Evolutionary conservation across 75 land plant genomes (phyloP).

Genomic region (Adiantum capillusveneris): DNA sequence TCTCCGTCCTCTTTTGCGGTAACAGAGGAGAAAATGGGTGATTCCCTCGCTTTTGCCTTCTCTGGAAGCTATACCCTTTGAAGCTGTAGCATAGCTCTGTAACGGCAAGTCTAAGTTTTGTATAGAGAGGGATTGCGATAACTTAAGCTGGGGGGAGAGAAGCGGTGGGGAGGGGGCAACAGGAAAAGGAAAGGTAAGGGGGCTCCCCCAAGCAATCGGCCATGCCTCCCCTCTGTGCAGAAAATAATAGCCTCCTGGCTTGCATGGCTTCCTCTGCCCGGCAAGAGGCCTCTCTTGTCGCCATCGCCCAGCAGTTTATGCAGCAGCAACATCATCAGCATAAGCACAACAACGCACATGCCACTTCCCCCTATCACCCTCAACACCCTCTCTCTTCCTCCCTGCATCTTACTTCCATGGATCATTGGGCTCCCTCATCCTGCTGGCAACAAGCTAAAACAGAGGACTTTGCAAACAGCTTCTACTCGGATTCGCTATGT

Average conservation of each 20-base stretch:
- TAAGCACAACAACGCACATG: conserved; percentile 3
- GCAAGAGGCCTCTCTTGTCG: conserved; percentile 32
- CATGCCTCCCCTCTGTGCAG: conserved; percentile 1
- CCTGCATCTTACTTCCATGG: conserved; percentile 27
- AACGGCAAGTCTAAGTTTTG: no score
- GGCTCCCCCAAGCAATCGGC: not conserved
- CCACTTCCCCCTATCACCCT: conserved; percentile 25
- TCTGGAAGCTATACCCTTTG: no score
- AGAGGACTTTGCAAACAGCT: conserved; percentile 2
- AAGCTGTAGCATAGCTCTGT: no score
- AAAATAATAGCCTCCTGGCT: not conserved
- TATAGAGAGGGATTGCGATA: no score
- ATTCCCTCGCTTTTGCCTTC: no score
- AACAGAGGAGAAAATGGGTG: no score
- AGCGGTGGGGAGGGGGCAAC: no score
- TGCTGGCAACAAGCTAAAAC: conserved; percentile 11
- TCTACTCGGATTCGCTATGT: conserved; percentile 9
- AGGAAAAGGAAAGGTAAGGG: no score
- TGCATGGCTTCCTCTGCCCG: not conserved
- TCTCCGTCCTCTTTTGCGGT: no score
- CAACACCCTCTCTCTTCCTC: no score
- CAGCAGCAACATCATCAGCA: conserved; percentile 47
- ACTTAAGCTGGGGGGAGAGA: no score
- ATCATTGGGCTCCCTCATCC: conserved; percentile 12
- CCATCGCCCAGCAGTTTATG: conserved; percentile 67